phyloP scores from a whole-genome alignment of 2,329 filamentous ascomycete genomes.

The Ophiostoma pallidulum region DNA sequence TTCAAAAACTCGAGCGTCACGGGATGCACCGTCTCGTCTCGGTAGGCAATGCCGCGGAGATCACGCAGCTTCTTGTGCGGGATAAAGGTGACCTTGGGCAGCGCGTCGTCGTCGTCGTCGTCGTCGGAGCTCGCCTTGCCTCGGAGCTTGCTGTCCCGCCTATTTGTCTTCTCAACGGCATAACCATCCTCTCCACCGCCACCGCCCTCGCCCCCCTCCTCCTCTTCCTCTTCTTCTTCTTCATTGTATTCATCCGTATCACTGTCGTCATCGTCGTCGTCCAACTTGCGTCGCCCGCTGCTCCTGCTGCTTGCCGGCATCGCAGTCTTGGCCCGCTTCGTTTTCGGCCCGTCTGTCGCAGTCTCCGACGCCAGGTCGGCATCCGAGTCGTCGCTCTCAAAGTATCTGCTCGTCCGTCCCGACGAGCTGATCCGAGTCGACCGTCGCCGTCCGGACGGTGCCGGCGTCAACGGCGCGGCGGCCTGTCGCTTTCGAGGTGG shows the following conservation, averaged over 20 bases:
- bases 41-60: constrained; percentile 36
- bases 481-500: constrained; percentile 31
- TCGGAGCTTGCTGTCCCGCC: constrained; percentile 16
- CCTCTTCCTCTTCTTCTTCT: constrained; percentile 22
- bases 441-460: constrained; percentile 29
- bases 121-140: constrained; percentile 24
- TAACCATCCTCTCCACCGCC: too few relatives aligned
- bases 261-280: constrained; percentile 19
- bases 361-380: constrained; percentile 2
- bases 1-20: constrained; percentile 50
- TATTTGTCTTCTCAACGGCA: constrained; percentile 22
- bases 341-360: constrained; percentile 7
- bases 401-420: constrained; percentile 41
- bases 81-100: constrained; percentile 31
- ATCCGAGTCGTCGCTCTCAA: constrained; percentile 30
- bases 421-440: constrained; percentile 38
- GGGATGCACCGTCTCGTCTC: constrained; percentile 42
- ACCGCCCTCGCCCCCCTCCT: constrained; percentile 20
- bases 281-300: constrained; percentile 4
- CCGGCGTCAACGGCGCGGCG: constrained; percentile 20
- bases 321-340: constrained; percentile 11
- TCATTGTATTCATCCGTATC: constrained; percentile 19
- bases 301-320: neutral
- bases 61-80: constrained; percentile 33
- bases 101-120: constrained; percentile 27